These are phyloP conservation scores for Mrakia frigida DNA, from an alignment of 768 basidiomycete species.

Conservation along the genomic window DNA sequence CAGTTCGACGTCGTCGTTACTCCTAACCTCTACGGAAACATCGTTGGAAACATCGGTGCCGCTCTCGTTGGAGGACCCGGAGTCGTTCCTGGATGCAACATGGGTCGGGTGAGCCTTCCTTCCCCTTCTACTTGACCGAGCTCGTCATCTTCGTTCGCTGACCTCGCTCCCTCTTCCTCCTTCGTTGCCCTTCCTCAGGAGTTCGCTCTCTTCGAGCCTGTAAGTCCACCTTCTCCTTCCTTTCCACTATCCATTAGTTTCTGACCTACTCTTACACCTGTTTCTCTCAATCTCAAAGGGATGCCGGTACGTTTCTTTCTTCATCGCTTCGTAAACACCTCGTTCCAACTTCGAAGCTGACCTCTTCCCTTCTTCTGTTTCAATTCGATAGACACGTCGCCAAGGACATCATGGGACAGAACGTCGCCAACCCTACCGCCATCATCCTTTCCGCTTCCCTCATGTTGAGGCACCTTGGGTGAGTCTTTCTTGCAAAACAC, in stretches of 20 bases:
- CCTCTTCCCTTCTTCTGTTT: not conserved
- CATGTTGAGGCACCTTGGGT: conserved; percentile 46
- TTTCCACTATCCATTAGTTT: not conserved
- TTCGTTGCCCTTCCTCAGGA: conserved; percentile 53
- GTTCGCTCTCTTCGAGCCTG: conserved; percentile 97
- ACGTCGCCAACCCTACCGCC: conserved; percentile 49
- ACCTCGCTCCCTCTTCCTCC: not conserved
- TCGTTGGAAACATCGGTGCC: conserved; percentile 96
- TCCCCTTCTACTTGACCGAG: not conserved
- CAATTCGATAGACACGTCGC: conserved; percentile 48
- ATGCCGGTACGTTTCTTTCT: not conserved
- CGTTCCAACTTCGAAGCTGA: not conserved
- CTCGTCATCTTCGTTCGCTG: not conserved
- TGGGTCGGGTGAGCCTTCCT: conserved; percentile 65
- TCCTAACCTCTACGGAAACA: conserved; percentile 91
- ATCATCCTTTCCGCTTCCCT: conserved; percentile 48
- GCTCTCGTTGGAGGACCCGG: conserved; percentile 98
- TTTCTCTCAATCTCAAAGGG: not conserved
- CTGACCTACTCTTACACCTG: not conserved
- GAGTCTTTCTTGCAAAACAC: not conserved
- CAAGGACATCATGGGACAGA: conserved; percentile 41
- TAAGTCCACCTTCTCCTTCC: conserved; percentile 54
- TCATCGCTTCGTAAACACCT: not conserved
- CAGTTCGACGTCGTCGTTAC: conserved; percentile 99
- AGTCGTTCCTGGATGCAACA: conserved; percentile 95